Percentiles rank a stretch among this genome's conserved stretches.
Conservation (phyloP, 2,329 filamentous ascomycete genomes). For the Diplodia sapinea region DNA sequence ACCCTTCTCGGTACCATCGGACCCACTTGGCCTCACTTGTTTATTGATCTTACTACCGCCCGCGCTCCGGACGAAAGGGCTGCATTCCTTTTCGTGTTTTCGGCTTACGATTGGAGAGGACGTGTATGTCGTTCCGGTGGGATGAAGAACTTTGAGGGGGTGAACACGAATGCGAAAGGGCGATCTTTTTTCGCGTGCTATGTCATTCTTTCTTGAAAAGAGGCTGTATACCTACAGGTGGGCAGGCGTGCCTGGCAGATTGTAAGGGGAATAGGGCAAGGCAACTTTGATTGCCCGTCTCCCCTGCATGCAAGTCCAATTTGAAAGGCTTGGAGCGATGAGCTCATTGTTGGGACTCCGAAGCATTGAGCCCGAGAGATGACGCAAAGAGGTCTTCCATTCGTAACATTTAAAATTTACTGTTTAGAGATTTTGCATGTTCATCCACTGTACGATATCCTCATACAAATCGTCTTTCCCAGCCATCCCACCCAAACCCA, state of each 20-base stretch:
- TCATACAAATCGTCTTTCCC: slow-evolving; percentile 8
- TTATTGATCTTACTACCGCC: neutral
- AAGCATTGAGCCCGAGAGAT: neutral
- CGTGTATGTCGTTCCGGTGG: neutral
- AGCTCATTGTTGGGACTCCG: neutral
- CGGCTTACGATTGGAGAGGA: neutral
- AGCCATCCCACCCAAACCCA: neutral
- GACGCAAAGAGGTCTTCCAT: neutral
- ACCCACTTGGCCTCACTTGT: neutral
- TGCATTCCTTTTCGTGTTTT: neutral
- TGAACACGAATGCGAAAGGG: neutral
- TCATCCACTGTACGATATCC: slow-evolving; percentile 4
- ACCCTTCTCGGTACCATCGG: neutral
- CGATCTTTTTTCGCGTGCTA: neutral
- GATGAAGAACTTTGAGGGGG: neutral
- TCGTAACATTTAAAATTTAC: neutral
- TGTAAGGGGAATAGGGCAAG: neutral
- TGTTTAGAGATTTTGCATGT: neutral
- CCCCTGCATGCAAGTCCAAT: neutral
- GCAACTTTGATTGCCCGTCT: neutral
- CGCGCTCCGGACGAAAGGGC: neutral
- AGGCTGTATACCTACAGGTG: too few species aligned
- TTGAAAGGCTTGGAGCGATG: neutral
- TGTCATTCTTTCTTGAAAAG: too few species aligned
- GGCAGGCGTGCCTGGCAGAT: neutral